phyloP scores from a whole-genome alignment of 2,329 filamentous ascomycete species.

The Eutypella sp. region DNA sequence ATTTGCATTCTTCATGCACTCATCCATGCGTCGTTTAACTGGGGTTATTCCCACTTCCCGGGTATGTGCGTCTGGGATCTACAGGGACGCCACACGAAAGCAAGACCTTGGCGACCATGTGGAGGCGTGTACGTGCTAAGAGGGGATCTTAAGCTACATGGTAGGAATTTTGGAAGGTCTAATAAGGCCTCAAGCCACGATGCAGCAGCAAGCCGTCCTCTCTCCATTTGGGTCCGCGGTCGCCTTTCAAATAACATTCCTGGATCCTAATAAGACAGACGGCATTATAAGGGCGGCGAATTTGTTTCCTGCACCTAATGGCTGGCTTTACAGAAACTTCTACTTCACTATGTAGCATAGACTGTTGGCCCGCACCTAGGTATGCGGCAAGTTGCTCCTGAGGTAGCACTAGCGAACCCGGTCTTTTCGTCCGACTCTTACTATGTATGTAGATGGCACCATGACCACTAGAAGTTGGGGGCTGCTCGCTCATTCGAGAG shows the following conservation, averaged over 20 bases:
- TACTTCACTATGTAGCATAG: background rate
- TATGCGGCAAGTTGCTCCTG: background rate
- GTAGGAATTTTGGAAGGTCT: slow-evolving; percentile 5
- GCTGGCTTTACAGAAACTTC: background rate
- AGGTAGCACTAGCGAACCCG: background rate
- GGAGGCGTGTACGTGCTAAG: slow-evolving; percentile 5
- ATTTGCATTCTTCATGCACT: slow-evolving; percentile 21
- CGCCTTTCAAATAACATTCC: background rate
- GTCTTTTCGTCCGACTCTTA: too few species aligned
- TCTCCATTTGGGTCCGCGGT: slow-evolving; percentile 11
- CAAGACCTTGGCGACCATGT: slow-evolving; percentile 5
- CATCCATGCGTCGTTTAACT: slow-evolving; percentile 15
- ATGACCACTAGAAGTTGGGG: background rate
- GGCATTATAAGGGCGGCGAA: background rate
- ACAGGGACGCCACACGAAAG: slow-evolving; percentile 13
- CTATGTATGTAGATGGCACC: too few species aligned
- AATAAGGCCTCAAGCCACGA: slow-evolving; percentile 17
- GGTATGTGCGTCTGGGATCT: slow-evolving; percentile 16
- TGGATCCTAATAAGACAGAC: too few species aligned
- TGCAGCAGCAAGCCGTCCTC: slow-evolving; percentile 20
- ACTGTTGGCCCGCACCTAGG: background rate
- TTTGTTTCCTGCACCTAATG: background rate
- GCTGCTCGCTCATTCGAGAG: background rate
- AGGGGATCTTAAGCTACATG: too few species aligned
- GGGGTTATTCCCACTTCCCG: slow-evolving; percentile 20